Percentiles rank a stretch among this genome's conserved stretches.
These are phyloP conservation scores for Candida loeiensis DNA, from an alignment of 805 yeast species.

Conservation along the genomic window DNA sequence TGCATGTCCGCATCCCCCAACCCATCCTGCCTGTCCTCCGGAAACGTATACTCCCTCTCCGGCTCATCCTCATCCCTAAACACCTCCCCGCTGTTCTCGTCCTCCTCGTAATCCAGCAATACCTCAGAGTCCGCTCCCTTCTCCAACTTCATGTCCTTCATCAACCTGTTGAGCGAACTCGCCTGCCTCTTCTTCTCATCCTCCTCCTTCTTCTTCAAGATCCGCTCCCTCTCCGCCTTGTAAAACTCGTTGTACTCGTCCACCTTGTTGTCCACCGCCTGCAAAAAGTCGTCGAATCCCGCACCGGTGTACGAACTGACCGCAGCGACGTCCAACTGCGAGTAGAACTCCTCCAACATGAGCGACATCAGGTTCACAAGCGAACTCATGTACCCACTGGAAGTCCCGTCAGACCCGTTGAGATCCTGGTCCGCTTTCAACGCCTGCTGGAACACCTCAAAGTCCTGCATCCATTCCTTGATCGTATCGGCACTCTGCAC, in stretches of 20 bases:
- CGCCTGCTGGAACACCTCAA: constrained; percentile 84
- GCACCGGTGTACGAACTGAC: constrained; percentile 91
- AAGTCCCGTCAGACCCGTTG: constrained; percentile 55
- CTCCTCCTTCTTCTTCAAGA: constrained; percentile 70
- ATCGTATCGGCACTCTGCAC: constrained; percentile 83
- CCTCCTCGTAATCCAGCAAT: constrained; percentile 49
- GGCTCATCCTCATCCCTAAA: constrained; percentile 45
- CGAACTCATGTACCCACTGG: constrained; percentile 91
- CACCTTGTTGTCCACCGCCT: constrained; percentile 80
- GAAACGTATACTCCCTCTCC: constrained; percentile 66
- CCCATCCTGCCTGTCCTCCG: constrained; percentile 64
- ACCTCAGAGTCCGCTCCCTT: constrained; percentile 43
- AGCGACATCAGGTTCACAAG: constrained; percentile 91
- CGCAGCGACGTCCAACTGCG: constrained; percentile 87
- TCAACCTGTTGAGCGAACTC: constrained; percentile 62
- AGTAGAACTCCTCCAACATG: constrained; percentile 93
- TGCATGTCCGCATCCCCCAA: constrained; percentile 54
- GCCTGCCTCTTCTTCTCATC: constrained; percentile 72
- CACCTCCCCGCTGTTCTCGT: constrained; percentile 44
- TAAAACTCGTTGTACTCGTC: constrained; percentile 84
- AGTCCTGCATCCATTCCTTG: constrained; percentile 95
- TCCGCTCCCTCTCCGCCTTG: constrained; percentile 79
- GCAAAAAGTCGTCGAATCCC: constrained; percentile 88
- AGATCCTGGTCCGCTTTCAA: constrained; percentile 63
- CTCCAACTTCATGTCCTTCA: constrained; percentile 78